Evolutionary conservation across 148 eudicot species (phyloP).

Genomic region (Talinum fruticosum): DNA sequence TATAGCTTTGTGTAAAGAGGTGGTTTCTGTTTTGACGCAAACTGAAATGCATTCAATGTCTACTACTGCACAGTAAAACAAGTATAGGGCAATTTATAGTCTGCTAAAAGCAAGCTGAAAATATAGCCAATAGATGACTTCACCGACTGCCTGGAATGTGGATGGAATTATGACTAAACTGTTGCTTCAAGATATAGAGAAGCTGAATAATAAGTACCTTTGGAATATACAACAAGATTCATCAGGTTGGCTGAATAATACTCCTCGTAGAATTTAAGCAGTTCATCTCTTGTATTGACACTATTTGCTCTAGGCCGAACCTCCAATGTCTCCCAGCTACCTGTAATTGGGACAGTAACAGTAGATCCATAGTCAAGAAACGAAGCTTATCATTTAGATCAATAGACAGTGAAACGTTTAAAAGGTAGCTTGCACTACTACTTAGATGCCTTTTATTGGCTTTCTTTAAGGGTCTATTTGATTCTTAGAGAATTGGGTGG

Average conservation of each 20-base stretch:
- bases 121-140: background rate
- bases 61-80: background rate
- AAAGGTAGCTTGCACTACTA: too few relatives aligned
- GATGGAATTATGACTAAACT: background rate
- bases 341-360: conserved; percentile 28
- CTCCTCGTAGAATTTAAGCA: conserved; percentile 70
- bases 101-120: background rate
- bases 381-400: background rate
- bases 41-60: background rate
- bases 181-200: conserved; percentile 8
- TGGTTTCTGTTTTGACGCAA: background rate
- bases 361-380: background rate
- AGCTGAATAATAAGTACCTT: conserved; percentile 46
- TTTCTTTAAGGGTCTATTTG: too few relatives aligned
- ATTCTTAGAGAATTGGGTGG: too few relatives aligned
- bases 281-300: conserved; percentile 70
- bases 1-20: background rate
- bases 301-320: conserved; percentile 79
- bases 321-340: conserved; percentile 91
- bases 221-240: conserved; percentile 82
- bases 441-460: too few relatives aligned
- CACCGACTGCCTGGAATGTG: background rate
- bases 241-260: conserved; percentile 87
- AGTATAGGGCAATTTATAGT: background rate
- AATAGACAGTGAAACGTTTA: too few relatives aligned